Conservation (phyloP, 805 yeast species). For the Myxozyma lipomycoides region DNA sequence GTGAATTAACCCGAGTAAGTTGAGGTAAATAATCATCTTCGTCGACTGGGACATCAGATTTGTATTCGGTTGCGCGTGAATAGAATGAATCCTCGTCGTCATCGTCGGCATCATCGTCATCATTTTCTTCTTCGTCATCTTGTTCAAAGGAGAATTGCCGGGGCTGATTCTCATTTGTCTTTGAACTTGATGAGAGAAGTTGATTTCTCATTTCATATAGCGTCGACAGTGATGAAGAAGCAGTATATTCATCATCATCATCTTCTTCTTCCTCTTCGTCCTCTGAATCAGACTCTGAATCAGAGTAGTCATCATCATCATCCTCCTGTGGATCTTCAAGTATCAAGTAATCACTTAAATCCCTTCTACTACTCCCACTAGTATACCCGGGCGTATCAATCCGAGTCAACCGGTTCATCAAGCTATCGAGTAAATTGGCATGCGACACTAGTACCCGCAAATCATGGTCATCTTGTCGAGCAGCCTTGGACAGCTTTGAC, state of each 20-base stretch:
- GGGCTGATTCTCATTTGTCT: background rate
- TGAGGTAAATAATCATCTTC: conserved; percentile 9
- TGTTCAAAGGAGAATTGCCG: background rate
- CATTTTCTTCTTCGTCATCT: background rate
- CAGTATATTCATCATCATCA: conserved; percentile 7
- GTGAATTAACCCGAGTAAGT: conserved; percentile 14
- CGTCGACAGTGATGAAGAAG: background rate
- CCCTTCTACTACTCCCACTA: background rate
- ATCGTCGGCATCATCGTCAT: conserved; percentile 3
- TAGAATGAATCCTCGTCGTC: conserved; percentile 2
- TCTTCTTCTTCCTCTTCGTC: conserved; percentile 31
- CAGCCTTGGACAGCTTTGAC: conserved; percentile 58
- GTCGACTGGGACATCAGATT: background rate
- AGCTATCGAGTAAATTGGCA: conserved; percentile 63
- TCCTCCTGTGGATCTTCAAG: conserved; percentile 37
- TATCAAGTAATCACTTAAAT: background rate
- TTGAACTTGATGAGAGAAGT: no score
- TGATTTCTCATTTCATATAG: background rate
- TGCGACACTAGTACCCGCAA: conserved; percentile 60
- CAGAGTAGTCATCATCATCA: conserved; percentile 37
- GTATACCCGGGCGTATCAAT: conserved; percentile 23
- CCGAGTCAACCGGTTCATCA: conserved; percentile 47
- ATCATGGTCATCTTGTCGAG: conserved; percentile 53
- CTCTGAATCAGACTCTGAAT: conserved; percentile 35
- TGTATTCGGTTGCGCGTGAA: conserved; percentile 12